Evolutionary conservation across 1,284 basidiomycete species (phyloP), one percentile per base, ranked within the genome.

Genomic region (Sanghuangporus sanghuang): DNA sequence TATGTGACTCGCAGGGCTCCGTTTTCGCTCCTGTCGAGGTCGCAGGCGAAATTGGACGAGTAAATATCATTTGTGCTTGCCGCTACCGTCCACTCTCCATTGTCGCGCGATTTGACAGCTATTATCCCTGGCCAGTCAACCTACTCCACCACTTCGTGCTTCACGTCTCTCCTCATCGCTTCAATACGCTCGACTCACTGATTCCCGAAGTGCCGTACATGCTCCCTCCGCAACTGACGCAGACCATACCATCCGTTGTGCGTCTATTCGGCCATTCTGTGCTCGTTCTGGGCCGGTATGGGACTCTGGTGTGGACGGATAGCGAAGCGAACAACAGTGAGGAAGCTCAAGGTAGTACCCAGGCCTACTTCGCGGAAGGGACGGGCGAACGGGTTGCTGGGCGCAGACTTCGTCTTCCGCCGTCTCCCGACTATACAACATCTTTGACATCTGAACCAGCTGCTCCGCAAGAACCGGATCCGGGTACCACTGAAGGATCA

Each of bases 71-170:
- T 5, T 63, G 61, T 49, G 35, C 36, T 42, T 63, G 60, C 46
- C 67, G 63, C 16, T 67, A 71, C n/a, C 72, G 73, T 1, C 72
- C 78, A 0, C 77, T 88, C 64, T 80, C 80, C 64, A 74, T 87
- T 23, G 75, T 85, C 50, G 69, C 87, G 27, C 83, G 87, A 12
- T 88, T 84, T 68, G 80, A 80, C 12, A 85, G 81, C 69, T 77
- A 75, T 62, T 84, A 81, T 65, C 86, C 85, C 4, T 89, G 86
- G 87, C 85, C 86, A 0, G 80, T 85, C 64, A 89, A 89, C 71
- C 73, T 85, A 46, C 75, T 89, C 12, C 85, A 88, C 66, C 83
- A 86, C 71, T 87, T 81, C 70, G 70, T 79, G 38, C 75, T 90
- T 7, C 64, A 67, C 64, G 32, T 40, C 14, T 18, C 12, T 62